Evolutionary conservation across 2,329 filamentous ascomycete species (phyloP), one percentile per base, ranked within the genome.

Genomic region (Penicillium sp.): DNA sequence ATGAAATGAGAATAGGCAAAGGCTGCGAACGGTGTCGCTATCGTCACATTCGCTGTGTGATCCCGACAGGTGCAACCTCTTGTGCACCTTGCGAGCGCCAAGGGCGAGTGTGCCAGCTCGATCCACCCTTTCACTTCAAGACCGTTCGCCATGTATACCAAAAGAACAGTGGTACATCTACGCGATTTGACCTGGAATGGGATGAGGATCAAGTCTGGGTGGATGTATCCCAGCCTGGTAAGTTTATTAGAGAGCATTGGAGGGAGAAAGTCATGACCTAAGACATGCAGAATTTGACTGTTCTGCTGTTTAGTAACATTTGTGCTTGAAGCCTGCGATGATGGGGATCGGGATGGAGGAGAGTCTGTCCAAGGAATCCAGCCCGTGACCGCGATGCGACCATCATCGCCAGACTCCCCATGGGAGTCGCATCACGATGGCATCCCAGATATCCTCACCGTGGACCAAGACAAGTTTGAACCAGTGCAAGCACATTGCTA

Each of bases 21-120:
- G 73, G 72, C 57, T 75, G 73, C 69, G 68, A 61, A 61, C 64
- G 69, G 60, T 75, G 73, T 68, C 73, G 72, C 35, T 57, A 71
- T 71, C 72, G 73, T 60, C 73, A 75, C 67, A 72, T 74, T 36
- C 70, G 70, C 52, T 74, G 73, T 47, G 70, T 68, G 6, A 67
- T 73, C 46, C 62, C 63, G 6, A 37, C 58, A 1, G 71, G 69
- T 3, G 69, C 70, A 7, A 66, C 69, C 9, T 60, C 70, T 2
- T 74, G 73, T 55, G 68, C 66, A 33, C 58, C 68, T 35, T 75
- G 73, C 54, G 50, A 62, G 9, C 70, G 69, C 18, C 60, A 74
- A 19, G 68, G 66, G 31, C 68, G 69, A 7, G 59, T 52, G 1
- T 75, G 72, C 54, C 70, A 67, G 54, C 65, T 74, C 3, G 71